A percentile compares a stretch with the other conserved stretches of the same genome.
These are phyloP conservation scores for Lithohypha guttulata DNA, from an alignment of 2,329 filamentous ascomycete genomes.

Conservation along the genomic window DNA sequence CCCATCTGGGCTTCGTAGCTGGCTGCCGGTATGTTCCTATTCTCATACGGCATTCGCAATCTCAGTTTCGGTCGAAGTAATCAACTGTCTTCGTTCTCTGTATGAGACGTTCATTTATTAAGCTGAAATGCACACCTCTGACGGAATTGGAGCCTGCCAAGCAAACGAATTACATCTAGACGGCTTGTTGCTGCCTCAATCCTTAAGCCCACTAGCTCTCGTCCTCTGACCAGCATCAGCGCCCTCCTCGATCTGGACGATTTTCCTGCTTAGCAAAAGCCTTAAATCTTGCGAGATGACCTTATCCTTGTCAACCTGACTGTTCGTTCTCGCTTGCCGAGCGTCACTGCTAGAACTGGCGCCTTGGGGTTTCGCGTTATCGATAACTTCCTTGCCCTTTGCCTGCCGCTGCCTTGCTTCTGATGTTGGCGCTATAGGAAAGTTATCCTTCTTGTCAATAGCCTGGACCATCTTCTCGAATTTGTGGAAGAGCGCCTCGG, in stretches of 20 bases:
- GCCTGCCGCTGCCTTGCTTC: slow-evolving; percentile 13
- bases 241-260: slow-evolving; percentile 37
- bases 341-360: slow-evolving; percentile 5
- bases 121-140: no score
- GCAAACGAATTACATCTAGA: no score
- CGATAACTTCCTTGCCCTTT: slow-evolving; percentile 5
- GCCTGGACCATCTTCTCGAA: slow-evolving; percentile 84
- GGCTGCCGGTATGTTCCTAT: no score
- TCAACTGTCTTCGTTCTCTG: no score
- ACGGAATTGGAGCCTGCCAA: no score
- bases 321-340: slow-evolving; percentile 3
- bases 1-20: no score
- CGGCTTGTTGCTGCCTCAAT: slow-evolving; percentile 14
- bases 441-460: slow-evolving; percentile 82
- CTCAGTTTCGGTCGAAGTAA: no score
- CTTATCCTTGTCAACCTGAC: slow-evolving; percentile 31
- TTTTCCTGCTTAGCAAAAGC: slow-evolving; percentile 48
- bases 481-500: slow-evolving; percentile 75
- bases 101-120: no score
- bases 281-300: slow-evolving; percentile 56
- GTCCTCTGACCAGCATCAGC: slow-evolving; percentile 9
- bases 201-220: slow-evolving; percentile 18
- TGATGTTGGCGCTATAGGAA: slow-evolving; percentile 47
- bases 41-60: no score
- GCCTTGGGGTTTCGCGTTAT: neutral